Evolutionary conservation across 345 rosid genomes (phyloP), one percentile per base, ranked within the genome.

Genomic region (Moricandia arvensis): DNA sequence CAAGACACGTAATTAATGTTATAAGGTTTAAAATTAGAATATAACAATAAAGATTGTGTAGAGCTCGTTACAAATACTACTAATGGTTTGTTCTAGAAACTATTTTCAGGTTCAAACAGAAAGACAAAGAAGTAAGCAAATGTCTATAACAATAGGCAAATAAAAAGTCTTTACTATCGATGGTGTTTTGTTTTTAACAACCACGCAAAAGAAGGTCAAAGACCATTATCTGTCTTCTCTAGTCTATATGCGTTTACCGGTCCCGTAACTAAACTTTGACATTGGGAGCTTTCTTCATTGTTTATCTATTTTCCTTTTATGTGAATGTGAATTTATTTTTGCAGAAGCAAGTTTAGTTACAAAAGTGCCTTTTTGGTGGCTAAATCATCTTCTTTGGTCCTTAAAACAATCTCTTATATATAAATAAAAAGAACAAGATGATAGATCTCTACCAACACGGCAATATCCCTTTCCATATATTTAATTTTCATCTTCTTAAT

Each of bases 251-350:
- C 12, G 24, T 24, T 55, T 47, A 72, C 78, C 74, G 70, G 77
- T 61, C 65, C 70, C 70, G 69, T 78, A 78, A 72, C 81, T 73
- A 73, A 72, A 78, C 64, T 30, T 77, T 78, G 81, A 78, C 81
- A 12, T 59, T 60, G 74, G 41, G 54, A 72, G 73, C n/a, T 30
- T 63, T 29, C 45, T 70, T 45, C 58, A 17, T 10, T 60, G 51
- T 34, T 77, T 30, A 16, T 49, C 18, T 54, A 0, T 37, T 3
- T 57, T 35, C 11, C 41, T 3, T 24, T 17, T 31, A 33, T 38
- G 27, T 24, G 45, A 54, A 57, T 37, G 37, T 37, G 29, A 69
- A 27, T 58, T 38, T 38, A n/a, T 26, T 5, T 41, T 8, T 9
- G 31, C 24, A 24, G 24, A 57, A 38, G 65, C 37, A 70, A 58